phyloP scores from a whole-genome alignment of 2,329 filamentous ascomycete genomes.

The Exophiala xenobiotica region DNA sequence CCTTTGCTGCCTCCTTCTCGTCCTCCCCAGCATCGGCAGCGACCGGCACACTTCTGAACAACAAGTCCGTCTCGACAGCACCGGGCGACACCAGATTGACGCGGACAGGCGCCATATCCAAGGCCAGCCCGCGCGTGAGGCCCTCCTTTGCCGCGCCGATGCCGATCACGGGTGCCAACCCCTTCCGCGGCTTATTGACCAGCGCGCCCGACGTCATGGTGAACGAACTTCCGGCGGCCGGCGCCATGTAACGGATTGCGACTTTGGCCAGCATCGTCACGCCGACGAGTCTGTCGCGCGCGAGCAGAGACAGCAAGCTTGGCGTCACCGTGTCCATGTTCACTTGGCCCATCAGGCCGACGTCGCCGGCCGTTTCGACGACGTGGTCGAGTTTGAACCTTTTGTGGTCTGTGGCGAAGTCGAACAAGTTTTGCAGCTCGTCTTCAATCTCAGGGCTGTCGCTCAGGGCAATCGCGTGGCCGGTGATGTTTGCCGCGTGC shows the following conservation, averaged over 20 bases:
- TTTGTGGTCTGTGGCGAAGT: conserved; percentile 34
- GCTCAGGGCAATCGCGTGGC: conserved; percentile 42
- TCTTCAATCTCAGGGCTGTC: conserved; percentile 46
- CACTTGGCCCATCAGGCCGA: conserved; percentile 32
- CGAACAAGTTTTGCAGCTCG: conserved; percentile 45
- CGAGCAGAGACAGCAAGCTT: conserved; percentile 26
- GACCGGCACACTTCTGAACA: conserved; percentile 35
- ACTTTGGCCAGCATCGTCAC: conserved; percentile 43
- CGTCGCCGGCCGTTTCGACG: conserved; percentile 52
- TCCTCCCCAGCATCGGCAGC: not conserved
- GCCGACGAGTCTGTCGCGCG: conserved; percentile 38
- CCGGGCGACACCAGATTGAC: conserved; percentile 46
- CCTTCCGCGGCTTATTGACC: conserved; percentile 36
- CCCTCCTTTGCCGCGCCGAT: conserved; percentile 35
- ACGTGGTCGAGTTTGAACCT: conserved; percentile 50
- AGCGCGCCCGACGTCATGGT: conserved; percentile 44
- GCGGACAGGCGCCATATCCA: conserved; percentile 44
- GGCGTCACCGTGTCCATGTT: conserved; percentile 34
- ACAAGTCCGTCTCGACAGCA: conserved; percentile 42
- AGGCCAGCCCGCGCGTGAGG: conserved; percentile 39
- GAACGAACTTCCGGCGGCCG: conserved; percentile 35
- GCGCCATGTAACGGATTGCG: conserved; percentile 37
- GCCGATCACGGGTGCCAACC: conserved; percentile 36
- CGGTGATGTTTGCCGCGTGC: conserved; percentile 34
- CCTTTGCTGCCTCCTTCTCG: not conserved